phyloP scores from a whole-genome alignment of 2,329 filamentous ascomycete genomes.

The Hortaea werneckii region DNA sequence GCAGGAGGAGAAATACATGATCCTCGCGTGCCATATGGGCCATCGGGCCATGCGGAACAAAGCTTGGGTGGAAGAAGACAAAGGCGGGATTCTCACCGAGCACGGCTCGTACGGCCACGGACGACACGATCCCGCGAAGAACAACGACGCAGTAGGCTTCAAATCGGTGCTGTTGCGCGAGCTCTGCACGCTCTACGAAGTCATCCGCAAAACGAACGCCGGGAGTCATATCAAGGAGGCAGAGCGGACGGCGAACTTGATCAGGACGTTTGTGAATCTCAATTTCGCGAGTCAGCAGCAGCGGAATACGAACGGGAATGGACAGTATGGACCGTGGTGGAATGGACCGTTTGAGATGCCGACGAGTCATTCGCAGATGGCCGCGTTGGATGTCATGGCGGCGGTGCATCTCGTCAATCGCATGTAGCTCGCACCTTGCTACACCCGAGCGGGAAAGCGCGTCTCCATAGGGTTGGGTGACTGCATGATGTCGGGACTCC shows the following conservation, averaged over 20 bases:
- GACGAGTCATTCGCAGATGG: slow-evolving; percentile 21
- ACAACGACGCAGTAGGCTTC: slow-evolving; percentile 21
- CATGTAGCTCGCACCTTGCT: background rate
- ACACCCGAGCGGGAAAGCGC: too few relatives aligned
- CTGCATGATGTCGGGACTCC: too few relatives aligned
- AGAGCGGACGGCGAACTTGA: slow-evolving; percentile 6
- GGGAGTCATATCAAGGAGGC: slow-evolving; percentile 1
- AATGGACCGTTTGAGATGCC: slow-evolving; percentile 17
- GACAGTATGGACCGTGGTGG: slow-evolving; percentile 24
- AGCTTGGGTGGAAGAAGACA: slow-evolving; percentile 17
- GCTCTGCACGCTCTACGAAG: slow-evolving; percentile 15
- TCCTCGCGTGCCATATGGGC: slow-evolving; percentile 17
- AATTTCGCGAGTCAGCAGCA: slow-evolving; percentile 14
- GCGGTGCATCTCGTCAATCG: slow-evolving; percentile 14
- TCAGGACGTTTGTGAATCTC: slow-evolving; percentile 15
- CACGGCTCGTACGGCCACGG: slow-evolving; percentile 15
- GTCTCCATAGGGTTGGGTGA: too few relatives aligned
- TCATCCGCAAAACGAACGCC: slow-evolving; percentile 4
- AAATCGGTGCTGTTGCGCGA: slow-evolving; percentile 19
- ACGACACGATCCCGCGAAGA: slow-evolving; percentile 14
- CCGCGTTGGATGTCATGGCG: slow-evolving; percentile 22
- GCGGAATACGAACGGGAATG: slow-evolving; percentile 18
- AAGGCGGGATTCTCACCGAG: slow-evolving; percentile 17
- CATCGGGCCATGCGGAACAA: slow-evolving; percentile 13
- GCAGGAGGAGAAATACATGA: slow-evolving; percentile 12